Conservation (phyloP, 2,329 filamentous ascomycete genomes). For the Paradendryphiella salina region DNA sequence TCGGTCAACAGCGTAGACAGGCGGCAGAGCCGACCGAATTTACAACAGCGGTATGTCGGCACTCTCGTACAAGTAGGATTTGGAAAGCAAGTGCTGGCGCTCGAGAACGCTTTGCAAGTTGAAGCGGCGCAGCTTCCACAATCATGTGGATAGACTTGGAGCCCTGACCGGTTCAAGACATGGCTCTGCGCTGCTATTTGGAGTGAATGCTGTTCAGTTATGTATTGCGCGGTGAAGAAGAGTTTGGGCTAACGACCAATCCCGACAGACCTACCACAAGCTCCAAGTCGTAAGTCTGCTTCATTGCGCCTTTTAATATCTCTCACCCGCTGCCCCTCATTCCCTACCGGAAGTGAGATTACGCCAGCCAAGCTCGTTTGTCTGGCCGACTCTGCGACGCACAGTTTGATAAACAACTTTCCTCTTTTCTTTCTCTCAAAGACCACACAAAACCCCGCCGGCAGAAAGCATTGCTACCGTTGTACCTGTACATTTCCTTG, state of each 20-base stretch:
- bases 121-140: neutral
- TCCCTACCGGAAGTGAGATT: slow-evolving; percentile 16
- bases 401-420: slow-evolving; percentile 9
- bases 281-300: slow-evolving; percentile 71
- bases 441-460: slow-evolving; percentile 9
- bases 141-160: slow-evolving; percentile 1
- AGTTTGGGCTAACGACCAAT: slow-evolving; percentile 33
- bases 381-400: slow-evolving; percentile 6
- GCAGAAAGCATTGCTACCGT: slow-evolving; percentile 16
- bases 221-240: slow-evolving; percentile 24
- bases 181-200: neutral
- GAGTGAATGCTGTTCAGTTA: slow-evolving; percentile 1
- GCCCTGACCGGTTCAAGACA: neutral
- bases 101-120: slow-evolving; percentile 1
- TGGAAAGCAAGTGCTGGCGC: slow-evolving; percentile 7
- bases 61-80: slow-evolving; percentile 18
- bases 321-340: slow-evolving; percentile 12
- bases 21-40: slow-evolving; percentile 59
- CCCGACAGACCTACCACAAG: slow-evolving; percentile 65
- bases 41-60: slow-evolving; percentile 55
- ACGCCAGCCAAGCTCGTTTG: slow-evolving; percentile 15
- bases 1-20: slow-evolving; percentile 59
- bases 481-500: slow-evolving; percentile 23
- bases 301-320: slow-evolving; percentile 27
- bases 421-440: slow-evolving; percentile 8